Base-by-base conservation (phyloP, 108 stramenopile genomes). In the Pseudonitzschia delicatissima region DNA sequence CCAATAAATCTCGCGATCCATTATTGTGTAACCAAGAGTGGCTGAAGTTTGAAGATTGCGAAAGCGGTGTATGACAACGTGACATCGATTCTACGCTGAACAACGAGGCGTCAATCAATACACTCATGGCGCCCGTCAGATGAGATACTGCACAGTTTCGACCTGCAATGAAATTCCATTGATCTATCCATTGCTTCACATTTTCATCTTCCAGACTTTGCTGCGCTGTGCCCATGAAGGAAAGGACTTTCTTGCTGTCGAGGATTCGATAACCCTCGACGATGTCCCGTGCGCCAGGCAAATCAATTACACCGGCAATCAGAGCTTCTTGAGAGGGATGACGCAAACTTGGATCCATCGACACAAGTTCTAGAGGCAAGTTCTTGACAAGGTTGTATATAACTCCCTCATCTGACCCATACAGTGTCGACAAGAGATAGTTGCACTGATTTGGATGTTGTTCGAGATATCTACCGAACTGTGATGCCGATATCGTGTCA, bases 61-160 rank as follows among this genome's bases (percentile, higher is more conserved):
- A 39, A 18, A 50, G 48, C 21, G 67, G 47, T 18, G 74, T 32
- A 37, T 76, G 47, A 31, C 44, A 64, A 35, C 57, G 68, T 2
- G 53, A 48, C 20, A 53, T 37, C 20, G 57, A 66, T 44, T 58
- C 49, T n/a, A 65, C 57, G 20, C 63, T 34, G 49, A 66, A 62
- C 49, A 69, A 28, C 34, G 71, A 71, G n/a, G 80, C 73, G 40
- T 69, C 35, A n/a, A 86, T 59, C 34, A 82, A 45, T 9, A 66
- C 39, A 45, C 69, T 69, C 61, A 81, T 81, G 28, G 87, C 75
- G 18, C 81, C 59, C 0, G 81, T 35, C 26, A 84, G 52, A 62
- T 88, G 87, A 31, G 73, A 79, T 23, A 64, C 69, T 0, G 82
- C 81, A 37, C 81, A 88, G 6, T 68, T 47, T 11, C 76, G 55